Conservation (phyloP, 768 basidiomycete genomes). For the Pleurotus tuoliensis region DNA sequence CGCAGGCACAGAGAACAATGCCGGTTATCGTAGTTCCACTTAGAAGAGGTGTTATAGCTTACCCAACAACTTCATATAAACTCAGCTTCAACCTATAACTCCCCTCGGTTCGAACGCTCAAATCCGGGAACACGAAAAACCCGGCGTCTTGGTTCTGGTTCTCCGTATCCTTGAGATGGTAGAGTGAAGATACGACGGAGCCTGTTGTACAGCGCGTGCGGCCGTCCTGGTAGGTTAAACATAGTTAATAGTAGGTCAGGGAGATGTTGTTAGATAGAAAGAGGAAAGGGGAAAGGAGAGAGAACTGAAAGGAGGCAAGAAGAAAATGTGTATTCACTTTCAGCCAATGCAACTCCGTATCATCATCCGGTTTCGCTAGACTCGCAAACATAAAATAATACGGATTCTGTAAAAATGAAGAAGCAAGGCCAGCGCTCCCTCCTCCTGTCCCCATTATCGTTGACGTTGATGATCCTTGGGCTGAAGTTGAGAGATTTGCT, state of each 20-base stretch:
- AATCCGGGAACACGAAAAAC: constrained; percentile 95
- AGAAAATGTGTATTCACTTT: constrained; percentile 33
- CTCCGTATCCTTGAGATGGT: constrained; percentile 79
- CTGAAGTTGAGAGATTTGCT: no score
- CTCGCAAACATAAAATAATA: constrained; percentile 97
- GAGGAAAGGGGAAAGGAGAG: no score
- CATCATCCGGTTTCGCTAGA: constrained; percentile 84
- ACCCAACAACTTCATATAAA: constrained; percentile 92
- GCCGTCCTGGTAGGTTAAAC: constrained; percentile 55
- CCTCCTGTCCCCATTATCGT: no score
- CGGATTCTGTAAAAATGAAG: constrained; percentile 80
- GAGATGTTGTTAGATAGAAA: no score
- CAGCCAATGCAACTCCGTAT: constrained; percentile 82
- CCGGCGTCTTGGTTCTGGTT: constrained; percentile 69
- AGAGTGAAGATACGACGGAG: constrained; percentile 83
- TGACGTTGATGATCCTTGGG: no score
- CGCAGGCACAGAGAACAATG: constrained; percentile 12
- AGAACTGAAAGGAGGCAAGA: not conserved
- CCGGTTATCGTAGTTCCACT: no score
- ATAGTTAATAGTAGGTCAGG: not conserved
- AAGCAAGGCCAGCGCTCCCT: constrained; percentile 39
- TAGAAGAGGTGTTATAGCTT: constrained; percentile 19
- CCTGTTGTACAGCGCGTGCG: constrained; percentile 91
- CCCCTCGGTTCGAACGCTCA: constrained; percentile 89
- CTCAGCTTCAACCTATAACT: constrained; percentile 71